phyloP scores from a whole-genome alignment of 2,329 filamentous ascomycete species.

The Venturiaceae sp. region DNA sequence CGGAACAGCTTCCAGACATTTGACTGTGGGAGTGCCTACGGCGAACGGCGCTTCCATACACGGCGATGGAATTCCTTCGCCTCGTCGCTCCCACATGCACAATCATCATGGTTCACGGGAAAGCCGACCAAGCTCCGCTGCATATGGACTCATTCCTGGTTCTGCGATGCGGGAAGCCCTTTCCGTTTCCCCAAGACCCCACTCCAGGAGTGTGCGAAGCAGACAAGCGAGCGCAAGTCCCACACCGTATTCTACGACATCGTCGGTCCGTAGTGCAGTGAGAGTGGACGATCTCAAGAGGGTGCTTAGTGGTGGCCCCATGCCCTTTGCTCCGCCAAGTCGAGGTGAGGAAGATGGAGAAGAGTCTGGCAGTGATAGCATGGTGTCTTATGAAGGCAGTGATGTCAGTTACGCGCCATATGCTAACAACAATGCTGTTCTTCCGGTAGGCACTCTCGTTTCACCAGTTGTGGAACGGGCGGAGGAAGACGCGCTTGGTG shows the following conservation, averaged over 20 bases:
- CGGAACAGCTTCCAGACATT: constrained; percentile 1
- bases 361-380: constrained; percentile 7
- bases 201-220: constrained; percentile 4
- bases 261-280: constrained; percentile 26
- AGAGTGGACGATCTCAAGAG: constrained; percentile 37
- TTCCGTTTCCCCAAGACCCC: not conserved
- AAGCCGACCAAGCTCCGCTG: not conserved
- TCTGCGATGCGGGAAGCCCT: constrained; percentile 3
- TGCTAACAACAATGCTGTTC: not conserved
- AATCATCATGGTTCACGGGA: not conserved
- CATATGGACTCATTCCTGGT: not conserved
- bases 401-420: not conserved
- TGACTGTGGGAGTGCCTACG: not conserved
- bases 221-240: constrained; percentile 1
- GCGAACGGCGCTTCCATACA: not conserved
- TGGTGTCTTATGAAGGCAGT: constrained; percentile 8
- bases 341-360: constrained; percentile 6
- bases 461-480: not conserved
- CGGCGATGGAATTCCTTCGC: not conserved
- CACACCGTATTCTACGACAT: constrained; percentile 19
- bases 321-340: not conserved
- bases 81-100: not conserved
- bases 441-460: not conserved
- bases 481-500: not conserved
- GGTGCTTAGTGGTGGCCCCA: constrained; percentile 22